phyloP scores from a whole-genome alignment of 2,329 filamentous ascomycete species.

The Ampelomyces quisqualis region DNA sequence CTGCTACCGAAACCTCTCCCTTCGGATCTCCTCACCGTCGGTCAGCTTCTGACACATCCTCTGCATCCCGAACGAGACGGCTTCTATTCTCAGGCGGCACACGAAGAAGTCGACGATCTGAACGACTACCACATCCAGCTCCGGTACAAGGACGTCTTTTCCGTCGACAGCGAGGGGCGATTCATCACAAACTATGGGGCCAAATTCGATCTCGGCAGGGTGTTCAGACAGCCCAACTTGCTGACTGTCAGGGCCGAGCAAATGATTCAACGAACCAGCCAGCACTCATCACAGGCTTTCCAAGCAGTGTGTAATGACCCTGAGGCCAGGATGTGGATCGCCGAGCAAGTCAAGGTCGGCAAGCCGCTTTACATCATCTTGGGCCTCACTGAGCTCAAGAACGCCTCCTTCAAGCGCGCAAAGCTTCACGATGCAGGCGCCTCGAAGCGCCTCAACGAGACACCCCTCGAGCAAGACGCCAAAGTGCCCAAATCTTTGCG shows the following conservation, averaged over 20 bases:
- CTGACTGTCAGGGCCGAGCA: slow-evolving; percentile 41
- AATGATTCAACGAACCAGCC: slow-evolving; percentile 42
- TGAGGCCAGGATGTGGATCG: slow-evolving; percentile 38
- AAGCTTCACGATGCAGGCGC: slow-evolving; percentile 40
- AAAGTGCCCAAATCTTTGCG: slow-evolving; percentile 37
- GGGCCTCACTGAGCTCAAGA: slow-evolving; percentile 43
- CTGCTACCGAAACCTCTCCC: slow-evolving; percentile 42
- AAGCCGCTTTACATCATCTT: slow-evolving; percentile 40
- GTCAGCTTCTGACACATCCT: slow-evolving; percentile 41
- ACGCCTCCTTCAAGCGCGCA: slow-evolving; percentile 40
- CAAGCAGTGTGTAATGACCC: slow-evolving; percentile 38
- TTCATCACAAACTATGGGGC: slow-evolving; percentile 44
- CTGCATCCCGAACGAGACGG: slow-evolving; percentile 41
- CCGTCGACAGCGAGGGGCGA: slow-evolving; percentile 40
- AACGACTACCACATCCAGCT: slow-evolving; percentile 45
- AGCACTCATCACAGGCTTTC: slow-evolving; percentile 30
- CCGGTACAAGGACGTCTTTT: slow-evolving; percentile 43
- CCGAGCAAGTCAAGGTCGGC: slow-evolving; percentile 27
- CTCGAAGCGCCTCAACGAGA: slow-evolving; percentile 37
- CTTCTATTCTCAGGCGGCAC: slow-evolving; percentile 39
- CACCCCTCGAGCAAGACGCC: slow-evolving; percentile 35
- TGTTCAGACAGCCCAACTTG: slow-evolving; percentile 42
- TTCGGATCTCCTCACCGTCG: slow-evolving; percentile 36
- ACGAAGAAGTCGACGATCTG: slow-evolving; percentile 39
- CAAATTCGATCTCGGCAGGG: slow-evolving; percentile 41